Evolutionary conservation across 2,329 filamentous ascomycete genomes (phyloP), one percentile per base, ranked within the genome.

Genomic region (Verticillium zaregamsianum): DNA sequence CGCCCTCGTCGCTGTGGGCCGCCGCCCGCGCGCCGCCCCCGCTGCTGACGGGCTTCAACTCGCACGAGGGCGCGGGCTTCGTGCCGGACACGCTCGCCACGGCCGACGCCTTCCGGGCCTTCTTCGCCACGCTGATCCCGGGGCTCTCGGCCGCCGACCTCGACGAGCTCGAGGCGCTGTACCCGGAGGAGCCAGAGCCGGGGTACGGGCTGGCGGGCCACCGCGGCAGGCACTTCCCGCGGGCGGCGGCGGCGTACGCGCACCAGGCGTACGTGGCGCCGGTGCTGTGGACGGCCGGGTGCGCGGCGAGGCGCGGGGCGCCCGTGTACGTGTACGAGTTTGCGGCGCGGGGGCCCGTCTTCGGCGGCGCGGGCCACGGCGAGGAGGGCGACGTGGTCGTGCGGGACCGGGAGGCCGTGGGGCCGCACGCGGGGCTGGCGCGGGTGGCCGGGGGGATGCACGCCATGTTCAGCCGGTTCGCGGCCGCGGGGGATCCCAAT

Each of bases 31-130:
- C 87, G 66, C 79, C 65, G 45, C 85, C 87, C 60, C 56, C 60
- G 60, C 63, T 92, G 57, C 74, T 92, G 57, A 90, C 88, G 0
- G 89, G 89, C 8, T 92, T 87, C 77, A 88, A 87, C 72, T 84
- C 85, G 45, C 87, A 91, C 68, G 90, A 92, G 71, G 90, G 89
- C 17, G 81, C 86, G 0, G 71, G 79, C 40, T 92, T 91, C 69
- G 83, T 91, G 1, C 82, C 87, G 0, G 71, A 76, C 15, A 67
- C 71, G 7, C 77, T 82, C 59, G 58, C 59, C 17, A 74, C 78
- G 15, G 77, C 76, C 2, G 75, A 81, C 12, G 73, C 71, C 0
- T 89, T 91, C 70, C 78, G 77, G 3, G 63, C 71, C 3, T 90
- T 91, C 72, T 91, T 90, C 77, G 71, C 74, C 0, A 77, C 73